phyloP scores from a whole-genome alignment of 768 basidiomycete genomes.

The Hirschioporus abietinus region DNA sequence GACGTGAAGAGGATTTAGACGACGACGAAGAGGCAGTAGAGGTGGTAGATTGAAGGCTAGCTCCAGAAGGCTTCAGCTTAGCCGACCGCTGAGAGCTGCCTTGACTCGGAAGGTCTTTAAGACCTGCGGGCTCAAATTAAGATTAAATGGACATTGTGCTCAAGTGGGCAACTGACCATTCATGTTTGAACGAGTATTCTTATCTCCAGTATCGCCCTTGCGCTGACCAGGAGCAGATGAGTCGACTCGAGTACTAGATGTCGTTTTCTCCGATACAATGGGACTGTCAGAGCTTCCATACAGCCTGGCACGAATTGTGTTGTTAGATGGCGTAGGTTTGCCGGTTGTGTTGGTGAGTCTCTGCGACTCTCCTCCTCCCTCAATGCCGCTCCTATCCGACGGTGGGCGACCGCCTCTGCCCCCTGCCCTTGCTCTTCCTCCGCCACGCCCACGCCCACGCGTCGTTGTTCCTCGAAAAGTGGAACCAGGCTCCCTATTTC shows the following conservation, averaged over 20 bases:
- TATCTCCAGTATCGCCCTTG: not conserved
- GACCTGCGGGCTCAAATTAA: not conserved
- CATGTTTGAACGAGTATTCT: not conserved
- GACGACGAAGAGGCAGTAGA: not conserved
- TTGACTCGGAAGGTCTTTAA: not conserved
- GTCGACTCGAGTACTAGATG: not conserved
- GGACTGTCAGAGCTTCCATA: not conserved
- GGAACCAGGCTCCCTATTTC: conserved; percentile 40
- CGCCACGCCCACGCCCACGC: conserved; percentile 26
- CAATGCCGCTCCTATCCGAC: conserved; percentile 4
- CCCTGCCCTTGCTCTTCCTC: conserved; percentile 19
- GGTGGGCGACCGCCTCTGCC: conserved; percentile 20
- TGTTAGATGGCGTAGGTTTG: not conserved
- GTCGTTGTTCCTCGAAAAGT: conserved; percentile 40
- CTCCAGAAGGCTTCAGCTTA: not conserved
- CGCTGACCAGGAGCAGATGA: not conserved
- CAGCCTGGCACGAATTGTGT: not conserved
- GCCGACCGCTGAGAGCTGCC: not conserved
- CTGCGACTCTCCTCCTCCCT: conserved; percentile 2
- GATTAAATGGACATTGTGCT: not conserved
- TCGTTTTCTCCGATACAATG: not conserved
- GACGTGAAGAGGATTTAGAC: not conserved
- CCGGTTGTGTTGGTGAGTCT: not conserved
- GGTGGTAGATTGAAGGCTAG: not conserved
- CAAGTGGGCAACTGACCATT: not conserved